A percentile compares a stretch with the other conserved stretches of the same genome.
Evolutionary conservation across 345 rosid species (phyloP).

Genomic region (Populus alba): DNA sequence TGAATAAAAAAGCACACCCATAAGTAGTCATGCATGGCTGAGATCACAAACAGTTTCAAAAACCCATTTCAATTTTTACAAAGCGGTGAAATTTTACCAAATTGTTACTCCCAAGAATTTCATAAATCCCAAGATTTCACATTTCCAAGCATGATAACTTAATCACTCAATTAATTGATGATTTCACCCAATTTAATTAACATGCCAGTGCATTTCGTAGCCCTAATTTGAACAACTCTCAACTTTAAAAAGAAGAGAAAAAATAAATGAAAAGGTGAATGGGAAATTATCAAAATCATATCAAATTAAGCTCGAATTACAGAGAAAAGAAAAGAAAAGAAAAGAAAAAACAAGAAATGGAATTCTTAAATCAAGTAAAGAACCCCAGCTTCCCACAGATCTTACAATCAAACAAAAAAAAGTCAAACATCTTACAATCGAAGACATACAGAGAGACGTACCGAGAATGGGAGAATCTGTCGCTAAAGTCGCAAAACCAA

Average conservation of each 20-base stretch:
- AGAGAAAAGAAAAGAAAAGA: neutral
- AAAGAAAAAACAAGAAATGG: neutral
- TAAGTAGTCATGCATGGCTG: neutral
- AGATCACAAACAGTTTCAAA: neutral
- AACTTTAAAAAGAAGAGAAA: neutral
- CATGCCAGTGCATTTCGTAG: neutral
- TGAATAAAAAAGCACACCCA: neutral
- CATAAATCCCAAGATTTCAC: neutral
- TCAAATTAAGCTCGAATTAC: neutral
- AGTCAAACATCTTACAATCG: neutral
- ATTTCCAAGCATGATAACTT: neutral
- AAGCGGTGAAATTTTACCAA: neutral
- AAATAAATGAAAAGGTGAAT: neutral
- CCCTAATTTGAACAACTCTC: neutral
- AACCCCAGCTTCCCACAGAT: constrained; percentile 8
- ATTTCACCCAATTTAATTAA: neutral
- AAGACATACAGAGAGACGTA: neutral
- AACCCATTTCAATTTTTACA: neutral
- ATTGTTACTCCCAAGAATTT: neutral
- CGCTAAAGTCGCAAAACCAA: neutral
- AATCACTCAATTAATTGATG: neutral
- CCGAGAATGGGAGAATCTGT: constrained; percentile 7
- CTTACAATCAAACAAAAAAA: neutral
- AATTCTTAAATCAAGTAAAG: neutral
- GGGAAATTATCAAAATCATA: neutral